Percentiles rank a stretch among this genome's conserved stretches.
Evolutionary conservation across 2,329 filamentous ascomycete species (phyloP).

Genomic region (Aspergillus sp.): DNA sequence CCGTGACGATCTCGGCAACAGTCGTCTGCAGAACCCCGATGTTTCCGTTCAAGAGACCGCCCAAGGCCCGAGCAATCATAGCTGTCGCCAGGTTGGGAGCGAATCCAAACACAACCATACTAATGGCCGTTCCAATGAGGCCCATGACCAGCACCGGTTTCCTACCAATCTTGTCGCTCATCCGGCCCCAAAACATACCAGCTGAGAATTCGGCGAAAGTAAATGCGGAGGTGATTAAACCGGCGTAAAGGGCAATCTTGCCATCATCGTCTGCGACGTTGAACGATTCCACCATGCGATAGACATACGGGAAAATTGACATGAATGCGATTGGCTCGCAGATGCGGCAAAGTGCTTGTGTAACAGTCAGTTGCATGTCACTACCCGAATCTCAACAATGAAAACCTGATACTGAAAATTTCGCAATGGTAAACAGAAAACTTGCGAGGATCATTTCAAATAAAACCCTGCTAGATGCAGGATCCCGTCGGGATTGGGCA

Average conservation of each 20-base stretch:
- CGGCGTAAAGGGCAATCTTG: conserved; percentile 86
- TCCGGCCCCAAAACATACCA: conserved; percentile 85
- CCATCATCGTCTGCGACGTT: conserved; percentile 74
- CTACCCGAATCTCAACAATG: conserved; percentile 5
- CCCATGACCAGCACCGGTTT: conserved; percentile 90
- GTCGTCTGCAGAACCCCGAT: conserved; percentile 95
- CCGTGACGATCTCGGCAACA: conserved; percentile 87
- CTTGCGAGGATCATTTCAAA: background rate
- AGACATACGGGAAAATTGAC: conserved; percentile 98
- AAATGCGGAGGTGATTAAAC: conserved; percentile 94
- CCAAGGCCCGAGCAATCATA: conserved; percentile 81
- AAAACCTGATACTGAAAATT: background rate
- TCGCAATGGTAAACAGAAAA: background rate
- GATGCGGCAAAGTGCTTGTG: conserved; percentile 81
- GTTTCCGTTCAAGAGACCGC: conserved; percentile 91
- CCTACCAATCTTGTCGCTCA: conserved; percentile 88
- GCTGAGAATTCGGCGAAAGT: conserved; percentile 94
- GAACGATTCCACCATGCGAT: conserved; percentile 95
- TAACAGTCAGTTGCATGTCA: conserved; percentile 22
- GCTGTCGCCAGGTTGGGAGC: conserved; percentile 78
- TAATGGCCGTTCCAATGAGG: conserved; percentile 86
- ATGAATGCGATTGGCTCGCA: conserved; percentile 99
- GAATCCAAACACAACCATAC: conserved; percentile 91
- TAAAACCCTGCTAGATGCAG: background rate
- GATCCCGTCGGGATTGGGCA: conserved; percentile 15